Base-by-base conservation (phyloP, 768 basidiomycete species). In the Boletus insuetus region DNA sequence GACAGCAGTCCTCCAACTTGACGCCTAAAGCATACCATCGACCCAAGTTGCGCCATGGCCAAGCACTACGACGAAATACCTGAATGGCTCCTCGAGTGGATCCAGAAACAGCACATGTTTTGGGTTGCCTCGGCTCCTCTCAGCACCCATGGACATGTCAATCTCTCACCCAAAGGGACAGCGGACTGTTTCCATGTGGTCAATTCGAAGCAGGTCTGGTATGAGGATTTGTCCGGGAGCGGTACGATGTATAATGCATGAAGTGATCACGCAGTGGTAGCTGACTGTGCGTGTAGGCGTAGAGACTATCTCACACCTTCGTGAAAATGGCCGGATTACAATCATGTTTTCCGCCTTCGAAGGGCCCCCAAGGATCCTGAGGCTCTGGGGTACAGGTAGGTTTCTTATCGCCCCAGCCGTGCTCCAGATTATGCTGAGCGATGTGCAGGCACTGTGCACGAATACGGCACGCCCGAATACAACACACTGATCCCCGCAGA, bases 121-220 rank as follows among this genome's bases (percentile, higher is more conserved):
- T 88, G 84, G 83, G 85, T 89, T 13, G 85, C 83, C 0, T 79
- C 84, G 5, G 83, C 85, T 1, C 87, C 87, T 22, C 77, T 87
- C n/a, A 73, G 71, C 12, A 59, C 62, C 2, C 74, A 79, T 7
- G 86, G 84, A 0, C 82, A 84, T 56, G 72, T 89, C 49, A 88
- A 89, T 57, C 67, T 89, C 17, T 87, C 85, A 1, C 85, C 87
- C 0, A 87, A 89, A 66, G 83, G 84, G 38, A 74, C 82, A 39
- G 73, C 77, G 59, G 82, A 82, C n/a, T 81, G 77, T 3, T 85
- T 89, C 64, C 84, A 84, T 56, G 66, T 87, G 55, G 75, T 78
- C 17, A 74, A 83, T 53, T 66, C 77, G 10, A 79, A 71, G 48
- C 73, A 68, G 47, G 84, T 85, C 3, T 88, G 86, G 86, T 89